Evolutionary conservation across 164 flowering plant genomes (phyloP), one percentile per base, ranked within the genome.

Genomic region (Warburgia ugandensis): DNA sequence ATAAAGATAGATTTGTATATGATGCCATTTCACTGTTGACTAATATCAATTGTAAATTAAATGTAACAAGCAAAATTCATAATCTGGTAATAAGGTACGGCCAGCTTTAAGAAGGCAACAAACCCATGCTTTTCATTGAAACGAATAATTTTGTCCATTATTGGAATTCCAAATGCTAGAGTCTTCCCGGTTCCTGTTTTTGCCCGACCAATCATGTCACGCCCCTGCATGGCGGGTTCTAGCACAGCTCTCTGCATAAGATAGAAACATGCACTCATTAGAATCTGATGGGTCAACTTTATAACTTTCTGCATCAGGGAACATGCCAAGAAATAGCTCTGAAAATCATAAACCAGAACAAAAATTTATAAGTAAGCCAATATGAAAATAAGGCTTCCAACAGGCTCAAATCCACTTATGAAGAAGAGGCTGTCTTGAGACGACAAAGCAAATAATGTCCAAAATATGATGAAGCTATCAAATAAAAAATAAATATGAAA

Each of bases 171-270:
- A 70, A 92, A 92, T 44, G 98, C 96, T 35, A 92, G 82, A 12
- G 98, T 92, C 63, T 87, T 92, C 54, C 98, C 96, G 4, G 98
- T 92, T 62, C 98, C 98, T 3, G 98, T 92, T 66, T 72, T 74
- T 29, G 96, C 95, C 11, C 98, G 88, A 26, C 83, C 96, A 52
- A 85, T 77, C 91, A 92, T 78, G 45, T 92, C 98, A 27, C 84
- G 80, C n/a, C 98, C 98, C 64, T 81, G 77, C 94, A 92, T 92
- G 52, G 96, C 96, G 17, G 96, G 96, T 55, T 85, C 96, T 56
- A 92, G 64, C 45, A 92, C 98, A 50, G 98, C 98, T 72, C 52
- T 83, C 96, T 91, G 60, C 11, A 29, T 8, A 4, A 45, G 11
- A 25, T 23, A n/a, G 6, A 5, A 25, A 11, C 23, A 45, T 12